These are phyloP conservation scores for Colletotrichum cordylinicola DNA, from an alignment of 2,329 filamentous ascomycete genomes.

Conservation along the genomic window DNA sequence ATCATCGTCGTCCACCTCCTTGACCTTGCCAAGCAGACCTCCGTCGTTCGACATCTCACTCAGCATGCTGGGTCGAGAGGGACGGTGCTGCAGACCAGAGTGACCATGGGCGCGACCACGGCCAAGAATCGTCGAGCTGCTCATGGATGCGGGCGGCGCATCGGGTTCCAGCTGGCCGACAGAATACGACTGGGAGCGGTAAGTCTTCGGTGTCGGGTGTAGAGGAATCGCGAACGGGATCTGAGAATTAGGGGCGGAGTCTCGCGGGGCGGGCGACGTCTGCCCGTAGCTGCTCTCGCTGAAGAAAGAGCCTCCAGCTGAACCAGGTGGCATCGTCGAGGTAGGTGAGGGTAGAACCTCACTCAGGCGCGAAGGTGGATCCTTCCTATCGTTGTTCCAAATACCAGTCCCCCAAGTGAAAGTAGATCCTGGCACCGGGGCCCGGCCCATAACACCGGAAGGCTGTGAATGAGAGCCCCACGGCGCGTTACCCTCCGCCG, in stretches of 20 bases:
- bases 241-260: constrained; percentile 63
- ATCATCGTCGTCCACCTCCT: constrained; percentile 74
- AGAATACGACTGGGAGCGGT: constrained; percentile 95
- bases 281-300: constrained; percentile 51
- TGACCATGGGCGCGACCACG: constrained; percentile 59
- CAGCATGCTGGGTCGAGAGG: constrained; percentile 78
- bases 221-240: constrained; percentile 88
- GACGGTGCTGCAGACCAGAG: constrained; percentile 78
- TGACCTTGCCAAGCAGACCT: constrained; percentile 69
- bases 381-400: constrained; percentile 81
- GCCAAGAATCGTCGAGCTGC: constrained; percentile 54
- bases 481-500: constrained; percentile 59
- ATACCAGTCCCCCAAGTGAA: constrained; percentile 84
- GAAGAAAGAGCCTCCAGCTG: constrained; percentile 52
- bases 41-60: constrained; percentile 74
- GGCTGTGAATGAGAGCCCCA: constrained; percentile 62
- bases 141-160: constrained; percentile 44
- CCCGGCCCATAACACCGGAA: constrained; percentile 52
- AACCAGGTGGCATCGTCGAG: constrained; percentile 58
- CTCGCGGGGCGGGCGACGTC: constrained; percentile 56
- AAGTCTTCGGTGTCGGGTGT: constrained; percentile 89
- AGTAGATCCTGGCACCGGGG: constrained; percentile 46
- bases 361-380: constrained; percentile 74
- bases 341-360: constrained; percentile 81
- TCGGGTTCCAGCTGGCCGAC: constrained; percentile 88